These are phyloP conservation scores for Hylodesmum podocarpum DNA, from an alignment of 306 rosid species.

Conservation along the genomic window DNA sequence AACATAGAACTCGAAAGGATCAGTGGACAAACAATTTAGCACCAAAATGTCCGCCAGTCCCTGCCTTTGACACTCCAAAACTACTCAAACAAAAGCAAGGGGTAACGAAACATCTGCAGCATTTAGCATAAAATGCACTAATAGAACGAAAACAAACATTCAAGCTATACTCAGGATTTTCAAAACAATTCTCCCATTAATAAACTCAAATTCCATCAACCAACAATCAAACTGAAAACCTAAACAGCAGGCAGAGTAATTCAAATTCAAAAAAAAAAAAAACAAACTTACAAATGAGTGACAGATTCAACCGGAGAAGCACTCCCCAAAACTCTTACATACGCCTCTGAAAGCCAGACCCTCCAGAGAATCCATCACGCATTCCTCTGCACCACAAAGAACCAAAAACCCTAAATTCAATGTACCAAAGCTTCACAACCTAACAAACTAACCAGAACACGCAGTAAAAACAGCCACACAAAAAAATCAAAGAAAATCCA, in stretches of 20 bases:
- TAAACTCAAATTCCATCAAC: slow-evolving; percentile 23
- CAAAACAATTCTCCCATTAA: slow-evolving; percentile 4
- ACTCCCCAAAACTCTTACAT: slow-evolving; percentile 39
- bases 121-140: background rate
- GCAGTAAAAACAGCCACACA: background rate
- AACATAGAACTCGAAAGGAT: background rate
- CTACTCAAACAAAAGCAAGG: slow-evolving; percentile 1
- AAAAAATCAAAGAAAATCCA: slow-evolving; percentile 28
- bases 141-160: slow-evolving; percentile 14
- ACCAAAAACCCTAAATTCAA: slow-evolving; percentile 53
- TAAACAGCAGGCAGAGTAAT: slow-evolving; percentile 17
- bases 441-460: slow-evolving; percentile 13
- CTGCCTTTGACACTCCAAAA: slow-evolving; percentile 3
- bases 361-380: slow-evolving; percentile 56
- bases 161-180: background rate
- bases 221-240: slow-evolving; percentile 22
- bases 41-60: slow-evolving; percentile 7
- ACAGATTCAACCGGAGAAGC: slow-evolving; percentile 42
- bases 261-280: background rate
- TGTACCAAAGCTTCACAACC: background rate
- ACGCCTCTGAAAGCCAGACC: slow-evolving; percentile 38
- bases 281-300: slow-evolving; percentile 41
- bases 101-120: background rate
- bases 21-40: slow-evolving; percentile 8
- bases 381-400: slow-evolving; percentile 43